Evolutionary conservation across 345 rosid genomes (phyloP), one percentile per base, ranked within the genome.

Genomic region (Gossypium rotundifolium): DNA sequence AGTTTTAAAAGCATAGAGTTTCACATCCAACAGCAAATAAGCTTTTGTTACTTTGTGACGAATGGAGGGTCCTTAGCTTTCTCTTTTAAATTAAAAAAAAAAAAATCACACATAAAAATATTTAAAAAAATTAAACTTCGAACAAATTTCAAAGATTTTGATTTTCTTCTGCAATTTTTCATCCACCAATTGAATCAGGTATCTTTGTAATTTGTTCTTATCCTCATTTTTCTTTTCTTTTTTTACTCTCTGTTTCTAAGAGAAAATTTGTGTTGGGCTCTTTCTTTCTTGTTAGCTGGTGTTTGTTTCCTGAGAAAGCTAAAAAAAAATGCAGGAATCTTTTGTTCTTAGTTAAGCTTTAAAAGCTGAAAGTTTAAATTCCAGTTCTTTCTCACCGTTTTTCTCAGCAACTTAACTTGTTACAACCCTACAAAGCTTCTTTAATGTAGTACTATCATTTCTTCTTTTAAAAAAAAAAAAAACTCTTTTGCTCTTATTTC

Each of bases 1-100:
- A 81, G 84, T 85, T 83, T 33, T 33, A 33, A 84, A 79, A 77
- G 84, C 87, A 67, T 86, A 79, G 88, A 83, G 89, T 74, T 83
- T 83, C 88, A 79, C 84, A 82, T 79, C 83, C 66, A 85, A 85
- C 86, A 78, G 79, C 84, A 74, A 84, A 76, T 62, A 76, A 72
- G 73, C 73, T 74, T 78, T 81, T 71, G 83, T 84, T 80, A 69
- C 82, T 80, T 75, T 64, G 72, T 76, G 84, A 70, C 75, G 66
- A 79, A 79, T 83, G 89, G 88, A 89, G 88, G 85, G 83, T 83
- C 89, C 84, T 81, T 85, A 81, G 83, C 72, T 73, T 29, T 13
- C 45, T 65, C 76, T 75, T 70, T 74, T 65, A 12, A 54, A 64
- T 13, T 42, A 20, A 48, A 74, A 62, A 27, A 25, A 23, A 61